Base-by-base conservation (phyloP, 352 stramenopile genomes). In the Phytophthora pluvialis region DNA sequence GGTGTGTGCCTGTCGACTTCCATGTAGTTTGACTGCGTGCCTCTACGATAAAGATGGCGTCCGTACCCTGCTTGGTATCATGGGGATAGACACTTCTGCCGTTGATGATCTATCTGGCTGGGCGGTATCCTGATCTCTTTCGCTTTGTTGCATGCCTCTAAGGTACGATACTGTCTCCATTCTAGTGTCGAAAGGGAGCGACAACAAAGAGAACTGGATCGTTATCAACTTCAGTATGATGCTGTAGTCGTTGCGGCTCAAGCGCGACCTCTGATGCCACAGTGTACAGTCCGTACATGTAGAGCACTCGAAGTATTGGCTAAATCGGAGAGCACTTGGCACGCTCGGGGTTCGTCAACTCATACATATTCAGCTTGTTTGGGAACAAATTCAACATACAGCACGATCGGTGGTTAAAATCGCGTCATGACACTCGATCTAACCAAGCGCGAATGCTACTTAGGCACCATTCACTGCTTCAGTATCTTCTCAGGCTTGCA, bases 1-100 rank as follows among this genome's bases (percentile, higher is more conserved):
- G 56, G 43, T 87, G 76, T 16, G 73, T 72, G 12, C 78, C 73
- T 15, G 76, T 73, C 31, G 62, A 60, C 29, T 78, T 38, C 71
- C 73, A 83, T 21, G 71, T 53, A 21, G 48, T 75, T 3, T 21
- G 53, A 42, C 39, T 60, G 15, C 40, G 40, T 28, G 61, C 63
- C 46, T 72, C 63, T 44, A 81, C 50, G 1, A 75, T 25, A 33
- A 70, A 73, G 6, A 49, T 40, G 50, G 43, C 42, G 4, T 67
- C 54, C 4, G 28, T 52, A 16, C 46, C 9, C 7, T 63, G 21
- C n/a, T 36, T 29, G 28, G 26, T n/a, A 59, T 29, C 9, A 7
- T 53, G 6, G n/a, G n/a, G n/a, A n/a, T n/a, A n/a, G n/a, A n/a
- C n/a, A n/a, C n/a, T n/a, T n/a, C n/a, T 51, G 4, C 45, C n/a